A percentile compares a stretch with the other conserved stretches of the same genome.
Evolutionary conservation across 495 filamentous ascomycete genomes (phyloP).

Genomic region (Lasiosphaeria ovina): DNA sequence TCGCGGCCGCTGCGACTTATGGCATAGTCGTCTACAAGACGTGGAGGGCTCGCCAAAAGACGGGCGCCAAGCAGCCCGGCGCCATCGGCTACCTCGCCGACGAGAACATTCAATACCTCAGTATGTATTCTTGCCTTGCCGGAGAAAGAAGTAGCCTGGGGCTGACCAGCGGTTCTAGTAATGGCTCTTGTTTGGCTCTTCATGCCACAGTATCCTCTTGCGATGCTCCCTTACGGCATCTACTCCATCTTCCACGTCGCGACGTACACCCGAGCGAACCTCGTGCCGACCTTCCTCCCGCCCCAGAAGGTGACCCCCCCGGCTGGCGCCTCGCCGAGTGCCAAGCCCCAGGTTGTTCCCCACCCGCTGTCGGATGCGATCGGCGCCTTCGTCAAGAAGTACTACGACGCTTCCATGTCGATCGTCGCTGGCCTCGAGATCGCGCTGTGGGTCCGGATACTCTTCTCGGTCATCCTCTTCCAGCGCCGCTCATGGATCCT

Average conservation of each 20-base stretch:
- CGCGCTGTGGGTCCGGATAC: slow-evolving; percentile 75
- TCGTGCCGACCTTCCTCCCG: slow-evolving; percentile 64
- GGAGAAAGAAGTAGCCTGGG: neutral
- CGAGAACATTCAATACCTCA: slow-evolving; percentile 96
- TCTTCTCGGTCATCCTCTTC: slow-evolving; percentile 78
- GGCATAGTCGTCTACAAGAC: slow-evolving; percentile 99
- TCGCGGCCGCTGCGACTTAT: slow-evolving; percentile 87
- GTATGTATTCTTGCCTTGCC: slow-evolving; percentile 56
- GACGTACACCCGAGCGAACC: slow-evolving; percentile 71
- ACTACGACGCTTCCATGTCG: slow-evolving; percentile 89
- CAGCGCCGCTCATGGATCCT: slow-evolving; percentile 87
- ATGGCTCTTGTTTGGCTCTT: slow-evolving; percentile 97
- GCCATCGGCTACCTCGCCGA: slow-evolving; percentile 67
- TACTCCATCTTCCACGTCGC: slow-evolving; percentile 98
- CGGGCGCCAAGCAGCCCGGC: slow-evolving; percentile 56
- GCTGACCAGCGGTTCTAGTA: slow-evolving; percentile 46
- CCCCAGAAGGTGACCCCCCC: slow-evolving; percentile 39
- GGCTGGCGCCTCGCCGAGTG: slow-evolving; percentile 55
- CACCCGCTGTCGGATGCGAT: slow-evolving; percentile 76
- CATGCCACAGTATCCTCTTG: slow-evolving; percentile 80
- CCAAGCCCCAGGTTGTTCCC: slow-evolving; percentile 60
- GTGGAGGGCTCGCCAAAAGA: slow-evolving; percentile 74
- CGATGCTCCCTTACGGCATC: slow-evolving; percentile 89
- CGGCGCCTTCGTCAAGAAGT: slow-evolving; percentile 91
- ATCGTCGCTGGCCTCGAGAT: slow-evolving; percentile 76